Evolutionary conservation across 1,284 basidiomycete species (phyloP), one percentile per base, ranked within the genome.

Genomic region (Ganoderma sinense): DNA sequence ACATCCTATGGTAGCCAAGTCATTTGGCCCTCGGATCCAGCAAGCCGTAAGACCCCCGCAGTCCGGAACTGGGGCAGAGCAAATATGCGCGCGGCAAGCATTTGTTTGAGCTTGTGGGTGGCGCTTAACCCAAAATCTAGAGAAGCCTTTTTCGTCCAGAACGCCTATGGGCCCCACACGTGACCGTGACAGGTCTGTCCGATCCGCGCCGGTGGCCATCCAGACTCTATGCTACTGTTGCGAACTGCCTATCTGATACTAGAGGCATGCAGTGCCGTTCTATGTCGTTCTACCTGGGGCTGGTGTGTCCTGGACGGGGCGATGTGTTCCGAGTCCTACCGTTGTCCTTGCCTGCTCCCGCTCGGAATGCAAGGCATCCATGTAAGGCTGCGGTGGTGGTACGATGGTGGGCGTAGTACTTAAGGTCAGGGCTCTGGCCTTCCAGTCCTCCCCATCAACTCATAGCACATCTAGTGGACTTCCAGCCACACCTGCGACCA

Each of bases 311-410:
- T 59, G 70, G 74, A 56, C 70, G 55, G 67, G 70, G 73, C 75
- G 62, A 73, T 65, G 62, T 62, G 70, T 77, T 73, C 75, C 76
- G 76, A 68, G 53, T 72, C 69, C 48, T 63, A 70, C 72, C 75
- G 76, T 71, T 48, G 29, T 41, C 51, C 62, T 65, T 39, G 36
- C 16, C 55, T 29, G n/a, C 26, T 23, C 40, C 29, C 23, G 29
- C n/a, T 26, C 48, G 23, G 23, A 26, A 53, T 53, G 48, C 45
- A 20, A 60, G 36, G 23, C 36, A 53, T 64, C 39, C 61, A 39
- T 18, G 48, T 63, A 33, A 20, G 48, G 63, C 48, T 60, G 33
- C 51, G 59, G 55, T 48, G 53, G 62, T 48, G 33, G 23, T 61
- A 40, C 59, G 40, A 61, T 43, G 55, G 48, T 4, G 45, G 23